A percentile compares a stretch with the other conserved stretches of the same genome.
phyloP scores from a whole-genome alignment of 1,284 basidiomycete genomes.

The Pascua guehoae region DNA sequence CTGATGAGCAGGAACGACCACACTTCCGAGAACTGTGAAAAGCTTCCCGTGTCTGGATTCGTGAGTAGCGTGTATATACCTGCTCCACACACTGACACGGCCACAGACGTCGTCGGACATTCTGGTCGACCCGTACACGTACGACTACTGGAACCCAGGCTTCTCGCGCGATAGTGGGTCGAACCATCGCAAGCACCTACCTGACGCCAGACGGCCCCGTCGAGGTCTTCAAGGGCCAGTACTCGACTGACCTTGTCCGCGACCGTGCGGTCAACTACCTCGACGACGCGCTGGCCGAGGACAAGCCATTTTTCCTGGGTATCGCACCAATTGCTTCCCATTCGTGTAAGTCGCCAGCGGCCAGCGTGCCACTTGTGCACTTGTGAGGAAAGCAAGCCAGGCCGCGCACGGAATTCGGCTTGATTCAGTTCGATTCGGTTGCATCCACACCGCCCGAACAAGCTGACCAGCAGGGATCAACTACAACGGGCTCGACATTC shows the following conservation, averaged over 20 bases:
- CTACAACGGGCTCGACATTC: background rate
- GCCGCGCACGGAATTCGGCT: too few relatives aligned
- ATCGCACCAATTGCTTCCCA: slow-evolving; percentile 11
- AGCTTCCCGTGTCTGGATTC: slow-evolving; percentile 21
- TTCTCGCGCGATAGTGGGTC: slow-evolving; percentile 19
- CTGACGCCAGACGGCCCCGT: slow-evolving; percentile 14
- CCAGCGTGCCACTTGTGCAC: too few relatives aligned
- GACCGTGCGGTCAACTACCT: slow-evolving; percentile 30
- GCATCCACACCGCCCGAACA: too few relatives aligned
- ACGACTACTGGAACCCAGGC: slow-evolving; percentile 33
- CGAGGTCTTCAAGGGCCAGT: slow-evolving; percentile 22
- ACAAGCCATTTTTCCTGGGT: slow-evolving; percentile 36
- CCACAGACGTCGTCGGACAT: slow-evolving; percentile 25
- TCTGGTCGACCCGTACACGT: slow-evolving; percentile 38
- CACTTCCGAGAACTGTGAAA: slow-evolving; percentile 25
- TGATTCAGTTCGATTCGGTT: too few relatives aligned
- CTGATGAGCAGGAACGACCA: slow-evolving; percentile 27
- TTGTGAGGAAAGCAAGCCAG: too few relatives aligned
- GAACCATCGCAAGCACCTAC: too few relatives aligned
- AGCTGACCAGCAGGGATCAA: background rate
- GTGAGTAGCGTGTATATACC: background rate
- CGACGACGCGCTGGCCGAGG: slow-evolving; percentile 16
- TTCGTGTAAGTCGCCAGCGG: background rate
- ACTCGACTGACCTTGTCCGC: slow-evolving; percentile 33
- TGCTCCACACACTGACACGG: slow-evolving; percentile 2